Evolutionary conservation across 768 basidiomycete genomes (phyloP).

Genomic region (Hemileccinum impolitum): DNA sequence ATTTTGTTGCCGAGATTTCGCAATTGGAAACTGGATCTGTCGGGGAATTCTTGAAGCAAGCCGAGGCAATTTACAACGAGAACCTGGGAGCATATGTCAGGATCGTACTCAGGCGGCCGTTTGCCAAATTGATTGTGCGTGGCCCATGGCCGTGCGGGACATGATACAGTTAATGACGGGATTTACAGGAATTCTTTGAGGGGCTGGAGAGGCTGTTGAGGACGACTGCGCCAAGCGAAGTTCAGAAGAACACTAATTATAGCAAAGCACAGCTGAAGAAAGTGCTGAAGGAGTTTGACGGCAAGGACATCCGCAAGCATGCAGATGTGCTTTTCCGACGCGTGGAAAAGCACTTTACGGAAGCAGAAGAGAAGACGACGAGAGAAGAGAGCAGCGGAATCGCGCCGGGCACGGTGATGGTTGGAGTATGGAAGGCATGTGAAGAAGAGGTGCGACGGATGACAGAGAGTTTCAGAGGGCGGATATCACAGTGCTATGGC

Average conservation of each 20-base stretch:
- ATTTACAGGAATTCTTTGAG: slow-evolving; percentile 85
- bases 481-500: slow-evolving; percentile 76
- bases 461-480: slow-evolving; percentile 62
- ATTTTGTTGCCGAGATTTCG: slow-evolving; percentile 81
- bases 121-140: slow-evolving; percentile 81
- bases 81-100: slow-evolving; percentile 85
- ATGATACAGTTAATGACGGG: slow-evolving; percentile 1
- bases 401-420: slow-evolving; percentile 62
- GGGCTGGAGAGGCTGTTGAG: slow-evolving; percentile 85
- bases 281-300: slow-evolving; percentile 76
- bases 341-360: slow-evolving; percentile 94
- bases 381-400: slow-evolving; percentile 53
- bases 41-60: slow-evolving; percentile 60
- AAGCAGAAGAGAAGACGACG: slow-evolving; percentile 65
- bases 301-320: slow-evolving; percentile 88
- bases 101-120: slow-evolving; percentile 81
- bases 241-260: slow-evolving; percentile 71
- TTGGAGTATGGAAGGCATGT: slow-evolving; percentile 88
- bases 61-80: slow-evolving; percentile 85
- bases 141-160: background rate
- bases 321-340: slow-evolving; percentile 85
- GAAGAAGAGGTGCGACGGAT: slow-evolving; percentile 78
- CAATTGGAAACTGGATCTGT: slow-evolving; percentile 65
- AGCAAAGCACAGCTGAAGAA: slow-evolving; percentile 79
- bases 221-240: slow-evolving; percentile 72